phyloP scores from a whole-genome alignment of 148 eudicot genomes.

The Polygonum maritimum region DNA sequence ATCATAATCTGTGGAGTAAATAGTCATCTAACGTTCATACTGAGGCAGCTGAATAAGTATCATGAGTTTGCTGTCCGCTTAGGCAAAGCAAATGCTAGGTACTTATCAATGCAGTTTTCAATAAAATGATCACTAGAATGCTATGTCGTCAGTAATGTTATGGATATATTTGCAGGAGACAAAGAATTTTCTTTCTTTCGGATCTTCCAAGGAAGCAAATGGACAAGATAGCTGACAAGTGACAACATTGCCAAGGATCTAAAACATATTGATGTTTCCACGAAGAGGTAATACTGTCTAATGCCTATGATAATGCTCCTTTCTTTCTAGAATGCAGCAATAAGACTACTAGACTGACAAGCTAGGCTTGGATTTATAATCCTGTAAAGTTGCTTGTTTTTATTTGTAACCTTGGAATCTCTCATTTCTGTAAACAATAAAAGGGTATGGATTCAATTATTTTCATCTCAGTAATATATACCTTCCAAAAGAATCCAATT shows the following conservation, averaged over 20 bases:
- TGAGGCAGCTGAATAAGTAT: slow-evolving; percentile 85
- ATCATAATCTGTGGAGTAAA: slow-evolving; percentile 90
- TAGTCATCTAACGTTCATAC: slow-evolving; percentile 69
- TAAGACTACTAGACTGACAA: not conserved
- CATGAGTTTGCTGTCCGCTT: slow-evolving; percentile 84
- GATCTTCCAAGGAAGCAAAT: slow-evolving; percentile 89
- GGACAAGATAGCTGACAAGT: slow-evolving; percentile 67
- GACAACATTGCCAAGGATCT: slow-evolving; percentile 81
- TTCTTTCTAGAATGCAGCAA: not conserved
- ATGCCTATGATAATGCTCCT: not conserved
- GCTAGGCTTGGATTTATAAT: too few relatives aligned
- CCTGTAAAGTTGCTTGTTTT: too few relatives aligned
- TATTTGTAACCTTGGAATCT: too few relatives aligned
- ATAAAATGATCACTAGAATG: not conserved
- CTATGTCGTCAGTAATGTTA: slow-evolving; percentile 2
- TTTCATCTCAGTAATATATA: too few relatives aligned
- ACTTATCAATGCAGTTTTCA: slow-evolving; percentile 11
- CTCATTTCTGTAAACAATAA: too few relatives aligned
- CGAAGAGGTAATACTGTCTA: slow-evolving; percentile 57
- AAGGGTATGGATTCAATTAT: too few relatives aligned
- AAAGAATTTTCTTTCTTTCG: slow-evolving; percentile 80
- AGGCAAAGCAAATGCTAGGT: slow-evolving; percentile 90
- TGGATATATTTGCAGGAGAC: slow-evolving; percentile 47
- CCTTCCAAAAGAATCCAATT: too few relatives aligned
- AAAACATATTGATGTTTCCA: slow-evolving; percentile 64